Evolutionary conservation across 2,329 filamentous ascomycete genomes (phyloP).

Genomic region (Fusarium lateritium): DNA sequence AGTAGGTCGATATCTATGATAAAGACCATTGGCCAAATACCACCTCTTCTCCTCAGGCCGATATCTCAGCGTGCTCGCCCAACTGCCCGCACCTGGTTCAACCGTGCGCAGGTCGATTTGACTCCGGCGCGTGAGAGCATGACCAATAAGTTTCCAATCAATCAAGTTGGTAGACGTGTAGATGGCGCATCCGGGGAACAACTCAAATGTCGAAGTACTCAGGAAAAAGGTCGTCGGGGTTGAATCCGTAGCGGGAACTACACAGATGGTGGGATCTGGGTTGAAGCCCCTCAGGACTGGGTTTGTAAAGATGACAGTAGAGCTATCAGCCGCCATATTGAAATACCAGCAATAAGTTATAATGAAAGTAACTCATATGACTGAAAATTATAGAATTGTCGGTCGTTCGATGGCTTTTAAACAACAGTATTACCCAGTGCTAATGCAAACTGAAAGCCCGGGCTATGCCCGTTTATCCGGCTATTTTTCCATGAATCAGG

Average conservation of each 20-base stretch:
- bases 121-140: slow-evolving; percentile 64
- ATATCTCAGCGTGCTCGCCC: slow-evolving; percentile 64
- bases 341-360: background rate
- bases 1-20: slow-evolving; percentile 59
- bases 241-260: slow-evolving; percentile 52
- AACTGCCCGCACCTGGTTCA: slow-evolving; percentile 66
- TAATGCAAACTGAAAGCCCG: background rate
- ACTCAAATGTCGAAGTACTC: slow-evolving; percentile 74
- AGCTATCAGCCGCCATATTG: slow-evolving; percentile 14
- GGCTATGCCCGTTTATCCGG: background rate
- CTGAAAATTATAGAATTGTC: background rate
- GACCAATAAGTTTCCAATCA: slow-evolving; percentile 67
- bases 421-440: background rate
- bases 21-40: slow-evolving; percentile 63
- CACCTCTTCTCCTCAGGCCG: slow-evolving; percentile 56
- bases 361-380: background rate
- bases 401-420: background rate
- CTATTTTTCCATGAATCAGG: slow-evolving; percentile 27
- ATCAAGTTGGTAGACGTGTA: slow-evolving; percentile 69
- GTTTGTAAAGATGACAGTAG: slow-evolving; percentile 55
- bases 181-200: slow-evolving; percentile 73
- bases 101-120: slow-evolving; percentile 67
- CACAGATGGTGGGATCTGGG: slow-evolving; percentile 69
- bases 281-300: slow-evolving; percentile 73
- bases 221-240: slow-evolving; percentile 65